Base-by-base conservation (phyloP, 495 filamentous ascomycete species). In the Hypoxylon fuscum region DNA sequence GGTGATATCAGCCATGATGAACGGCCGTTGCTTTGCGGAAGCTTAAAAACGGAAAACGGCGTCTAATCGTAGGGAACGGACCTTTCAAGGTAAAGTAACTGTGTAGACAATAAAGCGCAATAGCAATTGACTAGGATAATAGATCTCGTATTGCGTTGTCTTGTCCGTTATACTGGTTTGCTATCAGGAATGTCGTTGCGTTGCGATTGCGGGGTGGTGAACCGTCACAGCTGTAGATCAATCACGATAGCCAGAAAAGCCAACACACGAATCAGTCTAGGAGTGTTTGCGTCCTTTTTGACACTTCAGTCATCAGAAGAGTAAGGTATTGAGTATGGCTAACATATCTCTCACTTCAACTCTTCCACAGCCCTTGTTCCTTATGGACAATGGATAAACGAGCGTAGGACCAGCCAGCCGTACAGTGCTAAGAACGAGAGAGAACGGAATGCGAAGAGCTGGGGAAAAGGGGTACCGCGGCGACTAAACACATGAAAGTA, bases 171-270 rank as follows among this genome's bases (percentile, higher is more conserved):
- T 53, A 27, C 25, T 27, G 25, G 44, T 55, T 51, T 55, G 55
- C 34, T 60, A 41, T 40, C 44, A 17, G 38, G 44, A 58, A 38
- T 23, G 27, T 45, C 44, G 62, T 55, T 52, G 40, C 44, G 62
- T 55, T 52, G 40, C 45, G 41, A 45, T 46, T 60, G 55, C 62
- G 50, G 62, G 55, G 51, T 51, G 20, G 25, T 47, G 38, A 48
- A 37, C 47, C 31, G 50, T 46, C 44, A 41, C 55, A n/a, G 15
- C 12, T 46, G 4, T 60, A 46, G 40, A 56, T 59, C 55, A 45
- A 60, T 46, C 48, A 47, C 51, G 55, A 55, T 55, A 10, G 9
- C 57, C 40, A 60, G 41, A 61, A 46, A 61, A 14, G 58, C 49
- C 18, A 62, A 62, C 22, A 34, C 49, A 53, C 47, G 15, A 51